These are phyloP conservation scores for Zanthoxylum bungeanum DNA, from an alignment of 345 rosid genomes.

Conservation along the genomic window DNA sequence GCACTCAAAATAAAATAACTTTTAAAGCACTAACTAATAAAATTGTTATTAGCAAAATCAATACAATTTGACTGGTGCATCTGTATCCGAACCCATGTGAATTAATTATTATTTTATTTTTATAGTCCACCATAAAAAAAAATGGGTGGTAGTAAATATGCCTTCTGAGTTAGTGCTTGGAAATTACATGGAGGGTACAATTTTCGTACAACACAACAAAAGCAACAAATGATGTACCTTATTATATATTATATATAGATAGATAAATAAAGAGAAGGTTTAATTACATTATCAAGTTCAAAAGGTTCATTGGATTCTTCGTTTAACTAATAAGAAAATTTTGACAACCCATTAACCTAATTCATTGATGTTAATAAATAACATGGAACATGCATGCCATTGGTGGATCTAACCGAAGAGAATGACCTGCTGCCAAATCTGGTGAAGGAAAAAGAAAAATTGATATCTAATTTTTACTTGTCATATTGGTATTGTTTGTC, in stretches of 20 bases:
- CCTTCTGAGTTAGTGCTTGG: slow-evolving; percentile 6
- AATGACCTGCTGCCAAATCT: too few species aligned
- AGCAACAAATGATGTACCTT: background rate
- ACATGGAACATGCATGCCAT: background rate
- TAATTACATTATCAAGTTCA: background rate
- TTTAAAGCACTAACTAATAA: background rate
- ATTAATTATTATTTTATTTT: too few species aligned
- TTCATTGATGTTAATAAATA: background rate
- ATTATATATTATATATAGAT: background rate
- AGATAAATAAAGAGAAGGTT: too few species aligned
- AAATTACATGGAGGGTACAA: slow-evolving; percentile 14
- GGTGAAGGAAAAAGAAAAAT: too few species aligned
- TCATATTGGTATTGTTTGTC: too few species aligned
- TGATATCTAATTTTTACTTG: too few species aligned
- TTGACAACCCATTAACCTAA: background rate
- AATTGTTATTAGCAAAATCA: background rate
- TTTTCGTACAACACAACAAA: slow-evolving; percentile 11
- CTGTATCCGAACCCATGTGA: too few species aligned
- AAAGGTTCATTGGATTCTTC: too few species aligned
- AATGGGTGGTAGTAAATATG: background rate
- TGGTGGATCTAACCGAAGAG: too few species aligned
- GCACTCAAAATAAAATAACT: background rate
- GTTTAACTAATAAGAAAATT: too few species aligned
- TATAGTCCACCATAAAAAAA: background rate
- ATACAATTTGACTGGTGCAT: background rate